Evolutionary conservation across 495 filamentous ascomycete species (phyloP), one percentile per base, ranked within the genome.

Genomic region (Diplogelasinospora grovesii): DNA sequence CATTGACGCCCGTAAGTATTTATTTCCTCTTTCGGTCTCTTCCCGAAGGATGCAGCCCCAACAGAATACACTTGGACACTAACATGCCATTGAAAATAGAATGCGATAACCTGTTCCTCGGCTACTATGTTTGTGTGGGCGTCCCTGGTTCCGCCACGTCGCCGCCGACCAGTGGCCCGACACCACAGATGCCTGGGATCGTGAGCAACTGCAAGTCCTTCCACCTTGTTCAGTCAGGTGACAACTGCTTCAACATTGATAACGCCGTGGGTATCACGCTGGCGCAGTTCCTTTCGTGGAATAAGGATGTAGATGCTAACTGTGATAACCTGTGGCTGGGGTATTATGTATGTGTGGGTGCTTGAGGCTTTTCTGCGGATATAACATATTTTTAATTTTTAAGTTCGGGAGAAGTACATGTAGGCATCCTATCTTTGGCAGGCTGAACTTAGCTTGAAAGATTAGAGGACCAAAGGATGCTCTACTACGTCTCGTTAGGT

Each of bases 231-330:
- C 10, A 18, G 14, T 11, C 9, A 8, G 33, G 65, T 35, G 71
- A 75, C 42, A 57, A 48, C 48, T 77, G 73, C 48, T 36, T 38
- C 6, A 48, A 45, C 24, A 58, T 75, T 20, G 63, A 61, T 19
- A 22, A 37, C 11, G 27, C 32, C 10, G 21, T 46, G 32, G 41
- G 49, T 3, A 60, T 66, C 38, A 45, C 54, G 25, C 14, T 29
- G 11, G 19, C 10, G 9, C 23, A 39, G 25, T 19, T 39, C 24
- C 28, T 11, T 22, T 19, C 9, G 36, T 29, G 30, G 15, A 20
- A 33, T 39, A 14, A 21, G 16, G 8, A 22, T 13, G 25, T n/a
- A 29, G 22, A 18, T 15, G 8, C 36, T 13, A 14, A 49, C 19
- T 55, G 52, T 28, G 15, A 26, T 9, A 43, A 39, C 28, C 25